Evolutionary conservation across 2,329 filamentous ascomycete species (phyloP), one percentile per base, ranked within the genome.

Genomic region (Paecilomyces fulvus): DNA sequence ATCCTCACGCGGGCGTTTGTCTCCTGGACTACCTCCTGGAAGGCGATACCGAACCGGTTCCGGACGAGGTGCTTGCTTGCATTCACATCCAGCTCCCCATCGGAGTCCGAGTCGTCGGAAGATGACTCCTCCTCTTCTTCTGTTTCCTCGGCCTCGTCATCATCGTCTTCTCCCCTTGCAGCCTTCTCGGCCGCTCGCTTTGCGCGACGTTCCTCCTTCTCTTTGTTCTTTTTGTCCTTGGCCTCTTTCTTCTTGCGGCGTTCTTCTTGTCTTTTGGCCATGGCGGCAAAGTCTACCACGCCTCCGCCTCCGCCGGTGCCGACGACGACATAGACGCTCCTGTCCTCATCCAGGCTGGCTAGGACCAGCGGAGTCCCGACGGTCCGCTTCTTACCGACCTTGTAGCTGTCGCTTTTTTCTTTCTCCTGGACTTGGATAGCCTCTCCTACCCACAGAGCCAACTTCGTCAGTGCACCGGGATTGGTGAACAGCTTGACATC

Each of bases 371-470:
- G 92, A 2, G 88, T 91, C 30, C 89, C 88, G 1, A 71, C 64
- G 30, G 70, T 69, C 33, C 70, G 68, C 58, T 72, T 72, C 23
- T 67, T 67, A 20, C 71, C 71, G 12, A 72, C 65, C 43, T 73
- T 75, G 11, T 87, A 80, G 1, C 84, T 85, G 25, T 88, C 86
- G 30, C 89, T 89, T 23, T 86, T 87, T 59, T 94, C 90, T 53
- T 86, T 84, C 71, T 97, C 94, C 65, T 95, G 88, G 62, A 96
- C 92, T 1, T 87, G 83, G 49, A 97, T 86, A 0, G 94, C 94
- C 73, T 97, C 92, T 50, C 88, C 90, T 48, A 99, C 83, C 94
- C 94, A 99, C 2, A 96, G 80, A 0, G 92, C 92, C 12, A 99
- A 81, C 72, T 97, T 96, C 1, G 92, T 95, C 23, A 99, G 77